A percentile compares a stretch with the other conserved stretches of the same genome.
phyloP scores from a whole-genome alignment of 768 basidiomycete genomes.

The Trametes meyenii region DNA sequence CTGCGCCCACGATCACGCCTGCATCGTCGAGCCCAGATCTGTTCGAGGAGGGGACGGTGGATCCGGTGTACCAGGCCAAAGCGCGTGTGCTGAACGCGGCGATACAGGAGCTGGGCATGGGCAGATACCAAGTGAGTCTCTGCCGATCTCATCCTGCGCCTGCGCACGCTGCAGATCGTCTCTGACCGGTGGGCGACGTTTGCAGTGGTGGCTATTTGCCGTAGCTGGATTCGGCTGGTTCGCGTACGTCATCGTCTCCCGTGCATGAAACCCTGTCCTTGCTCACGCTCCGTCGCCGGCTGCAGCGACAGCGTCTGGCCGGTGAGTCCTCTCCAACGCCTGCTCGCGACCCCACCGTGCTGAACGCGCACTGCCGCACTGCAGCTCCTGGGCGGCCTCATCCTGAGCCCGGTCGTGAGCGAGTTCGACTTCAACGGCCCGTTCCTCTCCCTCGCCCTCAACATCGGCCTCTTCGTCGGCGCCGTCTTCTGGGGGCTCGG shows the following conservation, averaged over 20 bases:
- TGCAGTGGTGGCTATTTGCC: slow-evolving; percentile 62
- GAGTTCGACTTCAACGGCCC: slow-evolving; percentile 54
- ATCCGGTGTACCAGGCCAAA: slow-evolving; percentile 53
- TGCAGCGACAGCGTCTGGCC: slow-evolving; percentile 74
- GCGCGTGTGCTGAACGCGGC: slow-evolving; percentile 49
- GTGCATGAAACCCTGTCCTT: neutral
- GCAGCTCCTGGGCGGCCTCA: slow-evolving; percentile 46
- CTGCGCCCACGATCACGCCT: neutral
- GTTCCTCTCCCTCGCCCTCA: slow-evolving; percentile 52
- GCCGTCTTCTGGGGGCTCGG: slow-evolving; percentile 52
- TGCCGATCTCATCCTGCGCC: neutral
- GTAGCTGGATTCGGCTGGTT: slow-evolving; percentile 80
- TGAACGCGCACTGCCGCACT: neutral
- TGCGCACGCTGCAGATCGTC: neutral
- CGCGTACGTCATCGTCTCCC: slow-evolving; percentile 49
- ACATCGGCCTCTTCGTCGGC: slow-evolving; percentile 56
- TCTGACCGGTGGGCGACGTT: neutral
- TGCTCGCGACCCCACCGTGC: neutral
- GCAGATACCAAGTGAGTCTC: slow-evolving; percentile 51
- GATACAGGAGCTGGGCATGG: slow-evolving; percentile 59
- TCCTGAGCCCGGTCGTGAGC: slow-evolving; percentile 48
- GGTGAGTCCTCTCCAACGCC: slow-evolving; percentile 40
- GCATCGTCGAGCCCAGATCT: slow-evolving; percentile 14
- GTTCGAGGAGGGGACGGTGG: slow-evolving; percentile 35
- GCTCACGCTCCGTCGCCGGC: neutral